These are phyloP conservation scores for Puccinia novopanici DNA, from an alignment of 1,284 basidiomycete genomes.

Conservation along the genomic window DNA sequence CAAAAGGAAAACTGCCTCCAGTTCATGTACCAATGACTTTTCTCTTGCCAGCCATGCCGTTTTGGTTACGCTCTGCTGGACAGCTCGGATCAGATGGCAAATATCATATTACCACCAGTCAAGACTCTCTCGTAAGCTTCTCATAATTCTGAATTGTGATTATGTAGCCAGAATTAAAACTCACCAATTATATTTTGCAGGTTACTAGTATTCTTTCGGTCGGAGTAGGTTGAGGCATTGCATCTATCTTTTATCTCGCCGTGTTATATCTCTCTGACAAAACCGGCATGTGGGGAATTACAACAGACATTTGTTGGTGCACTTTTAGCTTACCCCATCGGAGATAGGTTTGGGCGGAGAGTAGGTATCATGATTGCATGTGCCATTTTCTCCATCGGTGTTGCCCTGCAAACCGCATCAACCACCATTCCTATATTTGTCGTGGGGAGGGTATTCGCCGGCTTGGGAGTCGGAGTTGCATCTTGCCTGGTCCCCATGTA, in stretches of 20 bases:
- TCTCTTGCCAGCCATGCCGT: constrained; percentile 39
- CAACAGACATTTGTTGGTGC: constrained; percentile 62
- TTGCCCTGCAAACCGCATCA: constrained; percentile 65
- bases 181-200: constrained; percentile 5
- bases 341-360: constrained; percentile 65
- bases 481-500: constrained; percentile 72
- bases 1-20: background rate
- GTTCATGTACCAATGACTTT: background rate
- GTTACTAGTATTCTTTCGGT: constrained; percentile 47
- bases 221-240: constrained; percentile 10
- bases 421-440: constrained; percentile 56
- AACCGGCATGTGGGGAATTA: constrained; percentile 53
- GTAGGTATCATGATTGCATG: constrained; percentile 61
- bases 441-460: constrained; percentile 78
- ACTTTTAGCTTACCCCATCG: constrained; percentile 64
- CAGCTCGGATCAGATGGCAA: constrained; percentile 35
- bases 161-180: background rate
- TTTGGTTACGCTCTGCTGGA: constrained; percentile 46
- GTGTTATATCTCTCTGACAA: background rate
- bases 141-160: background rate
- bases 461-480: constrained; percentile 72
- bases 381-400: constrained; percentile 68
- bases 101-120: constrained; percentile 45
- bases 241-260: background rate
- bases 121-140: constrained; percentile 40